Evolutionary conservation across 495 filamentous ascomycete genomes (phyloP).

Genomic region (Neurospora sp.): DNA sequence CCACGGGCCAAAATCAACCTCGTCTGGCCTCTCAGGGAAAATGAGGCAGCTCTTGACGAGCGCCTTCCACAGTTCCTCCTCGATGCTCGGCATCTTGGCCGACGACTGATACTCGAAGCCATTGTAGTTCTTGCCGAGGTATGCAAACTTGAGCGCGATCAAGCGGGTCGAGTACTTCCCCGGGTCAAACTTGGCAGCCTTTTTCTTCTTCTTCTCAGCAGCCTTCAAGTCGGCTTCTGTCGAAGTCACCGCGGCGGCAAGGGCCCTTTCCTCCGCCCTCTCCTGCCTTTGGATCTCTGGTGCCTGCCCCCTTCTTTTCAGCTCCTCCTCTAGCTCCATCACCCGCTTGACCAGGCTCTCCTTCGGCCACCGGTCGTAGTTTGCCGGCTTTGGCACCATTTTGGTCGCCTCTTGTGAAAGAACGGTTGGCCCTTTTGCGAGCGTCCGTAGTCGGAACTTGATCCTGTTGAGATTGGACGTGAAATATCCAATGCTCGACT

Average conservation of each 20-base stretch:
- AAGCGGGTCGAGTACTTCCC: constrained; percentile 71
- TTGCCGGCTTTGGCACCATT: constrained; percentile 14
- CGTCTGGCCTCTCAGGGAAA: constrained; percentile 48
- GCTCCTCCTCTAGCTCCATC: constrained; percentile 50
- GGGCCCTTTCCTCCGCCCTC: background rate
- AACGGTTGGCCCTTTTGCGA: background rate
- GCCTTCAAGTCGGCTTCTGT: constrained; percentile 2
- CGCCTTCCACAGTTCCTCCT: constrained; percentile 88
- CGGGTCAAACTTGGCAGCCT: constrained; percentile 50
- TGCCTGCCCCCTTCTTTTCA: constrained; percentile 16
- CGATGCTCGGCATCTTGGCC: constrained; percentile 64
- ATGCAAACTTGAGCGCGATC: constrained; percentile 88
- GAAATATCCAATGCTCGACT: background rate
- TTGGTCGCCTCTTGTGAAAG: constrained; percentile 8
- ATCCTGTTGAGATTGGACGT: background rate
- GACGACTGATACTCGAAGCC: constrained; percentile 75
- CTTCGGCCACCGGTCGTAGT: constrained; percentile 50
- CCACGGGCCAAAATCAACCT: constrained; percentile 62
- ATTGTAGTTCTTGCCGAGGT: constrained; percentile 82
- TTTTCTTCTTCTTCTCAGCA: constrained; percentile 9
- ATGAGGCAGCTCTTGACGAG: constrained; percentile 71
- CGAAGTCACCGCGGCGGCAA: constrained; percentile 3
- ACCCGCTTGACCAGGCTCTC: constrained; percentile 57
- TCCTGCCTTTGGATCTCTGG: background rate
- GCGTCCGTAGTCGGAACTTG: background rate